Conservation (phyloP, 306 rosid genomes). For the Pyrus communis region DNA sequence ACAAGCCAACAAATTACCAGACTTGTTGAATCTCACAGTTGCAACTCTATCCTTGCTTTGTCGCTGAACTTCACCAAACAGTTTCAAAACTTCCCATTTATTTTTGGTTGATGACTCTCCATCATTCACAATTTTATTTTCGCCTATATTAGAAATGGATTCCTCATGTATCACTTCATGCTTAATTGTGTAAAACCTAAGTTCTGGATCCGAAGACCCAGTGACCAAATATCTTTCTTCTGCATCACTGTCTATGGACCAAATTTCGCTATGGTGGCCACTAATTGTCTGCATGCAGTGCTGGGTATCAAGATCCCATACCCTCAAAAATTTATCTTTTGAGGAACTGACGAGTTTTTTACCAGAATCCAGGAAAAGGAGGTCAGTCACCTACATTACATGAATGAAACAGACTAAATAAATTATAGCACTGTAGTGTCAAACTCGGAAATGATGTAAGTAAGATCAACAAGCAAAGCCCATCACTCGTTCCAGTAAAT, state of each 20-base stretch:
- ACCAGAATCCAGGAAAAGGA: conserved; percentile 64
- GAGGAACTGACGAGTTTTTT: conserved; percentile 84
- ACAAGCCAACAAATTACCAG: conserved; percentile 79
- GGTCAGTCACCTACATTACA: conserved; percentile 71
- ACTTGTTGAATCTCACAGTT: conserved; percentile 68
- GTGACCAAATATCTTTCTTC: conserved; percentile 69
- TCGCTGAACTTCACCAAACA: conserved; percentile 79
- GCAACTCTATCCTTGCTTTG: conserved; percentile 86
- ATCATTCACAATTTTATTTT: conserved; percentile 12
- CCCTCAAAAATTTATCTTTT: conserved; percentile 89
- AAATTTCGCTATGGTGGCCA: conserved; percentile 93
- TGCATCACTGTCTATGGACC: conserved; percentile 76
- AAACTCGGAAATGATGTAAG: neutral
- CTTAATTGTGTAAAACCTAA: conserved; percentile 64
- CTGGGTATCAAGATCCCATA: conserved; percentile 97
- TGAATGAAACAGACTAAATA: conserved; percentile 6
- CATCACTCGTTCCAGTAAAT: neutral
- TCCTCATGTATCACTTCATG: conserved; percentile 36
- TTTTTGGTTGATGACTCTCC: conserved; percentile 37
- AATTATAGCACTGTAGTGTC: neutral
- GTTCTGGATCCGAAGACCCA: conserved; percentile 86
- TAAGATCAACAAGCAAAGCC: neutral
- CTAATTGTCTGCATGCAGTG: conserved; percentile 91
- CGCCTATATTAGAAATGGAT: conserved; percentile 23
- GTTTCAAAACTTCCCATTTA: conserved; percentile 73